phyloP scores from a whole-genome alignment of 805 yeast genomes.

The Candida adriatica region DNA sequence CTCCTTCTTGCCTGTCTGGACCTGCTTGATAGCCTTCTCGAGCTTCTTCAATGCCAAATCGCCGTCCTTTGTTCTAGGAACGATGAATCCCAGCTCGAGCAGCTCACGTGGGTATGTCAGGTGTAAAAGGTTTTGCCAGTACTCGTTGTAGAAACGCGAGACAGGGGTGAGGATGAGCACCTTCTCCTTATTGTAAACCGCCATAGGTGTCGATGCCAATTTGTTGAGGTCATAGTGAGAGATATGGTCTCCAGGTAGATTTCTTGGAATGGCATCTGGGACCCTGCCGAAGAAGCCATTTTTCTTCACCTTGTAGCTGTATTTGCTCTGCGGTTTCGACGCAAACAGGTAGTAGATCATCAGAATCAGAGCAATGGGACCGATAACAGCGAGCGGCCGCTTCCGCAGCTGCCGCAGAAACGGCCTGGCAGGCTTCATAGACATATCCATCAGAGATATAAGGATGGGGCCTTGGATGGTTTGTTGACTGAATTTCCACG shows the following conservation, averaged over 20 bases:
- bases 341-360: slow-evolving; percentile 35
- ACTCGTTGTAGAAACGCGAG: slow-evolving; percentile 75
- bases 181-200: slow-evolving; percentile 71
- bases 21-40: slow-evolving; percentile 66
- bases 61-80: slow-evolving; percentile 80
- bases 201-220: slow-evolving; percentile 62
- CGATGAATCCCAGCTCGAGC: slow-evolving; percentile 84
- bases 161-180: slow-evolving; percentile 86
- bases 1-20: slow-evolving; percentile 58
- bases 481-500: too few species aligned
- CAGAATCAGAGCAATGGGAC: slow-evolving; percentile 38
- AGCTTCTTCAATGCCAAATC: slow-evolving; percentile 67
- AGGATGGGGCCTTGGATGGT: too few species aligned
- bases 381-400: slow-evolving; percentile 42
- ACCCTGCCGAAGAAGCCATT: slow-evolving; percentile 32
- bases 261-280: slow-evolving; percentile 52
- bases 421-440: too few species aligned
- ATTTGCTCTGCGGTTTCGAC: slow-evolving; percentile 20
- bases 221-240: slow-evolving; percentile 81
- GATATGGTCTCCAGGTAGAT: slow-evolving; percentile 65
- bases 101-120: slow-evolving; percentile 79
- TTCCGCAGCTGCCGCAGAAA: slow-evolving; percentile 52
- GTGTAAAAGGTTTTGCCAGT: slow-evolving; percentile 78
- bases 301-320: slow-evolving; percentile 22
- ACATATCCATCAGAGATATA: too few species aligned